Evolutionary conservation across 495 filamentous ascomycete species (phyloP).

Genomic region (Staphylotrichum tortipilum): DNA sequence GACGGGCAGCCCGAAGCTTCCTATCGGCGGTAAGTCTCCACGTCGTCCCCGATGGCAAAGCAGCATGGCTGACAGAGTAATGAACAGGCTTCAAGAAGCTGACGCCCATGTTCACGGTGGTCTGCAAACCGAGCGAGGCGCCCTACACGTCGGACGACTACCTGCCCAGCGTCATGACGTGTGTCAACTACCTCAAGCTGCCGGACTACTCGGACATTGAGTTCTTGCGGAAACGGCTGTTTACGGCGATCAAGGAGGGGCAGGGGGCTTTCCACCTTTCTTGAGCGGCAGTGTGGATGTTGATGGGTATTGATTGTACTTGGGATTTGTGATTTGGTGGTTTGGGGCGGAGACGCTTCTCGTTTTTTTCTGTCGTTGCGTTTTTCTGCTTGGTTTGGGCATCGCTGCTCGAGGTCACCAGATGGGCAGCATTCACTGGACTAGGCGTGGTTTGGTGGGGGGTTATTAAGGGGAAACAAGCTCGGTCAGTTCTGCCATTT

Average conservation of each 20-base stretch:
- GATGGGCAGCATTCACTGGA: too few relatives aligned
- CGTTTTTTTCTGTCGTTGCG: too few relatives aligned
- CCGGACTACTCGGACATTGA: constrained; percentile 86
- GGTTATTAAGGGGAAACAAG: too few relatives aligned
- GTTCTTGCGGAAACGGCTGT: constrained; percentile 64
- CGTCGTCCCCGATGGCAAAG: neutral
- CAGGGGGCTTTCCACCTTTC: constrained; percentile 98
- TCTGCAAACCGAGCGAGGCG: constrained; percentile 93
- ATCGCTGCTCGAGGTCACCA: too few relatives aligned
- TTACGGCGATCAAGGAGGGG: constrained; percentile 88
- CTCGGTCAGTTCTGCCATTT: too few relatives aligned
- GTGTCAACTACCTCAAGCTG: constrained; percentile 97
- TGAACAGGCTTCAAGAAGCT: constrained; percentile 86
- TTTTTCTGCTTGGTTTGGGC: too few relatives aligned
- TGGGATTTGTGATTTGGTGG: too few relatives aligned
- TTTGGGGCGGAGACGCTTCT: too few relatives aligned
- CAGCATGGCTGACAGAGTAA: constrained; percentile 1
- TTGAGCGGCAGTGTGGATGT: too few relatives aligned
- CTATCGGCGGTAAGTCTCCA: constrained; percentile 76
- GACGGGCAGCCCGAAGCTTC: constrained; percentile 95
- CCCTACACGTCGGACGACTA: constrained; percentile 95
- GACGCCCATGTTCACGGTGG: constrained; percentile 96
- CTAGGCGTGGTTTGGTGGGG: too few relatives aligned
- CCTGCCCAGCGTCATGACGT: constrained; percentile 97
- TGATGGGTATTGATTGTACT: too few relatives aligned